Base-by-base conservation (phyloP, 1,284 basidiomycete genomes). In the Microbotryomycetes sp. region DNA sequence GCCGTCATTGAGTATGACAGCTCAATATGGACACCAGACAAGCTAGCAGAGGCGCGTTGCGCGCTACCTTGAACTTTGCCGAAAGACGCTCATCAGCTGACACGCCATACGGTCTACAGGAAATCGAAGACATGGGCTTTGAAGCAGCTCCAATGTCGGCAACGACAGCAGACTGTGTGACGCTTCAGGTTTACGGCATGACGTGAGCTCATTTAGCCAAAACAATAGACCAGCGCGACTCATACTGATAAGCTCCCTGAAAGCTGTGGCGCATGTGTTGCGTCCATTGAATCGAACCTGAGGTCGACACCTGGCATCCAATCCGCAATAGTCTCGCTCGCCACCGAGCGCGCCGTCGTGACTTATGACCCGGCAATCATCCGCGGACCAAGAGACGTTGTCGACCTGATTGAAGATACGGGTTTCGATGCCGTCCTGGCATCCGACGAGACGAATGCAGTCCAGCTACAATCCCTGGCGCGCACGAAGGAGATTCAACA, bases 51-150 rank as follows among this genome's bases (percentile, higher is more conserved):
- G 68, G 89, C 88, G 71, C 70, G 82, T 77, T 15, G 7, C n/a
- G 5, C 21, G 24, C 48, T 52, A 9, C 21, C 58, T 31, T 35
- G 45, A 21, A 45, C 16, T 24, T 21, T 29, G n/a, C 29, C 29
- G 54, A 26, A n/a, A 4, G 5, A 24, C 18, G 9, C 47, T 6
- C 3, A n/a, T 50, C 53, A 21, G 29, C 35, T 49, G 28, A 21
- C 31, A 18, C 23, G 5, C 24, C 46, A 28, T 7, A 11, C 6
- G 6, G 16, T 35, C 31, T 16, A 2, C 75, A 91, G 84, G 90
- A 91, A 81, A 90, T 94, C 65, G 86, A 85, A 18, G 91, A 94
- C 76, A 87, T 92, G 54, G 91, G 91, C 16, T 96, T 96, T 73
- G 91, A 92, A 74, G 89, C 91, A 0, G 82, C 85, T 0, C 77